Evolutionary conservation across 2,329 filamentous ascomycete genomes (phyloP), one percentile per base, ranked within the genome.

Genomic region (Monosporascus sp.): DNA sequence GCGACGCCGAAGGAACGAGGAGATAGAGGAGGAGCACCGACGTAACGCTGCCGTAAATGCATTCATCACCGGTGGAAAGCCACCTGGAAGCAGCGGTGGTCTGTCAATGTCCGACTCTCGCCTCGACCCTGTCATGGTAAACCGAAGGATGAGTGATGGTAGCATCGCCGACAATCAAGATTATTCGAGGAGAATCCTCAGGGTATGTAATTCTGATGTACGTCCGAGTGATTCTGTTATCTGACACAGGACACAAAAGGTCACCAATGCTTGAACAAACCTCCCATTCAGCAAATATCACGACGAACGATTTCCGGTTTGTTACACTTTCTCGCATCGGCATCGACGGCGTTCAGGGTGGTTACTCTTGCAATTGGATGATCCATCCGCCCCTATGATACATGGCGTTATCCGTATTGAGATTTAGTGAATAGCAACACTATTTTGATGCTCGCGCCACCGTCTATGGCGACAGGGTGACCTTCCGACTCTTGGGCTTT

Each of bases 131-230:
- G 85, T 91, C 59, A 86, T 95, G 80, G 86, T 87, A 54, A 83
- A 91, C 62, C 81, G 90, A 67, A 84, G 92, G 71, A 82, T 93
- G 75, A 97, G 93, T 73, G 90, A 94, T 65, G 93, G 93, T 62
- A 97, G 92, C 72, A 97, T 97, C 70, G 93, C 92, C 50, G 93
- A 97, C 70, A 95, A 97, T 73, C 85, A 96, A 73, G 93, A 97
- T 71, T 97, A 96, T 75, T 97, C 93, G 58, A 85, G 93, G 74
- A 88, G 89, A 74, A 97, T 97, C 72, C 82, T 97, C 67, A 89
- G 95, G 84, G 93, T 96, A 81, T 60, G 82, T 75, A 46, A 54
- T 48, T 2, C 11, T 15, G 18, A 37, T 47, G 6, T 38, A 7
- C 5, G n/a, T 37, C 1, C 11, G 6, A 20, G 3, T 5, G 27